phyloP scores from a whole-genome alignment of 495 filamentous ascomycete species.

The Aspergillus campestris region DNA sequence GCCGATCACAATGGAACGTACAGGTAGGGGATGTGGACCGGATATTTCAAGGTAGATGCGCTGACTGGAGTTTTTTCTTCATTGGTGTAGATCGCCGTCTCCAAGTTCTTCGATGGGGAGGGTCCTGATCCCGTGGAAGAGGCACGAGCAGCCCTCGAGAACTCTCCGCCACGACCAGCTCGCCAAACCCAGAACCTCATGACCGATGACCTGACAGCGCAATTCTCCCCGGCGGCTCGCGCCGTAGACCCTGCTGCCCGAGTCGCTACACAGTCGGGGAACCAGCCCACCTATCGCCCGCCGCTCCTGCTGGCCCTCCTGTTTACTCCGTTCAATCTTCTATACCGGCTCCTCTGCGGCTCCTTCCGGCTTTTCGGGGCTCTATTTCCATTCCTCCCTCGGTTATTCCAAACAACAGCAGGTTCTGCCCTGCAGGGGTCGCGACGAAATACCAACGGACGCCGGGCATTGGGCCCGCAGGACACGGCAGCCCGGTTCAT shows the following conservation, averaged over 20 bases:
- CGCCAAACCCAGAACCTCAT: conserved; percentile 45
- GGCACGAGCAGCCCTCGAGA: conserved; percentile 53
- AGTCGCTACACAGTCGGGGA: conserved; percentile 65
- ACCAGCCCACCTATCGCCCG: conserved; percentile 53
- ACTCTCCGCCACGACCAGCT: conserved; percentile 46
- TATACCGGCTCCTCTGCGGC: conserved; percentile 58
- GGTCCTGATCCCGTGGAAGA: conserved; percentile 73
- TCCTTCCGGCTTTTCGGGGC: conserved; percentile 58
- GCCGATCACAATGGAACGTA: conserved; percentile 91
- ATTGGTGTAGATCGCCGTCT: conserved; percentile 70
- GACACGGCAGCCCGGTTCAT: conserved; percentile 85
- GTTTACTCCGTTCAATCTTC: conserved; percentile 71
- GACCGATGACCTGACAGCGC: conserved; percentile 53
- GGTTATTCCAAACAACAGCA: conserved; percentile 45
- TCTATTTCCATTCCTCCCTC: conserved; percentile 77
- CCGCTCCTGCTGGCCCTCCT: conserved; percentile 68
- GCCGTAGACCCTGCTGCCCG: conserved; percentile 57
- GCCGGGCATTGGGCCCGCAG: conserved; percentile 66
- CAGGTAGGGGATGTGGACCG: conserved; percentile 44
- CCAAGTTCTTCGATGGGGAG: conserved; percentile 97
- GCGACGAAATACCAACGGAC: conserved; percentile 56
- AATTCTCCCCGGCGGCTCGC: conserved; percentile 22
- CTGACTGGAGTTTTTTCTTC: not conserved
- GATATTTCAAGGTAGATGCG: not conserved
- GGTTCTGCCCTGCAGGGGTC: conserved; percentile 42